phyloP scores from a whole-genome alignment of 352 stramenopile species.

The Phytophthora ramorum region DNA sequence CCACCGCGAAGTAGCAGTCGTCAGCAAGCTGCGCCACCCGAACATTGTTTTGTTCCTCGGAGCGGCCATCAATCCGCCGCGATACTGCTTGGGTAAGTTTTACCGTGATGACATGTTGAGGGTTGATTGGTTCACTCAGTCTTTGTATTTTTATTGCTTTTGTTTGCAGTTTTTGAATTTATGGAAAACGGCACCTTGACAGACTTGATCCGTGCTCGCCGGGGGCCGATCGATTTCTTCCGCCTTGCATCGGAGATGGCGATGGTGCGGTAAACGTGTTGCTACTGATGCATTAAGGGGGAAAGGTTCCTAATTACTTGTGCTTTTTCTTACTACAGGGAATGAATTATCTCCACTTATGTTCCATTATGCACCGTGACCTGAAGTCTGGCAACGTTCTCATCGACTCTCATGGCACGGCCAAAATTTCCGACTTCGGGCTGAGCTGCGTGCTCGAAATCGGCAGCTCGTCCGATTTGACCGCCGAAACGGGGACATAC shows the following conservation, averaged over 20 bases:
- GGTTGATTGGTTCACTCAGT: not conserved
- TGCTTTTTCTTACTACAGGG: slow-evolving; percentile 52
- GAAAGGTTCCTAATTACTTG: not conserved
- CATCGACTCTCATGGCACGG: slow-evolving; percentile 80
- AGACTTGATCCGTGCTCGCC: slow-evolving; percentile 75
- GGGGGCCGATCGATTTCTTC: slow-evolving; percentile 83
- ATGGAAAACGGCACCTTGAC: slow-evolving; percentile 90
- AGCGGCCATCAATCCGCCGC: slow-evolving; percentile 74
- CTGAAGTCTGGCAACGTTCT: slow-evolving; percentile 96
- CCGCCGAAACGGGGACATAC: slow-evolving; percentile 90
- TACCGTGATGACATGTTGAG: not conserved
- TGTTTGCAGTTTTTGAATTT: slow-evolving; percentile 79
- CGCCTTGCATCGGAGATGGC: slow-evolving; percentile 77
- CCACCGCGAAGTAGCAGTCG: slow-evolving; percentile 83
- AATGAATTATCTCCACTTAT: slow-evolving; percentile 95
- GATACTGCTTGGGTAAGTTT: slow-evolving; percentile 81
- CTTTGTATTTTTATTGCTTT: not conserved
- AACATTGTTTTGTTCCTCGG: slow-evolving; percentile 90
- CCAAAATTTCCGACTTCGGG: slow-evolving; percentile 92
- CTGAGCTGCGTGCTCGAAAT: slow-evolving; percentile 88
- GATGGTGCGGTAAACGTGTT: slow-evolving; percentile 52
- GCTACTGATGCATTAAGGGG: not conserved
- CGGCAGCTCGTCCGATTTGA: slow-evolving; percentile 78
- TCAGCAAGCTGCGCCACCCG: slow-evolving; percentile 85
- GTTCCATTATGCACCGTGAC: slow-evolving; percentile 95